Evolutionary conservation across 2,329 filamentous ascomycete genomes (phyloP).

Genomic region (Colletotrichum sidae): DNA sequence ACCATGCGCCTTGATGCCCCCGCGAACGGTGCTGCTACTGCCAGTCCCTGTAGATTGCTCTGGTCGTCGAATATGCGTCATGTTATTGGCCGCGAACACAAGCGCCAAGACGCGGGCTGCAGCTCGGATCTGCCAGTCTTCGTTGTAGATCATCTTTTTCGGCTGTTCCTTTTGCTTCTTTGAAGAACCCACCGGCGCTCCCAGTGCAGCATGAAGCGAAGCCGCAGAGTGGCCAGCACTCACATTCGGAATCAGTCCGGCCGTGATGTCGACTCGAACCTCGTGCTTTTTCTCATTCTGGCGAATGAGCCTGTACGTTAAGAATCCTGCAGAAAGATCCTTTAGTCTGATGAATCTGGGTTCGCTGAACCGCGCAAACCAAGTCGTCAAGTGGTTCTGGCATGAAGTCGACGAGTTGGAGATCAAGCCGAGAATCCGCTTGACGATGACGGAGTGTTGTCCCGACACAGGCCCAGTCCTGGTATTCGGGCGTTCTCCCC

Average conservation of each 20-base stretch:
- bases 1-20: conserved; percentile 62
- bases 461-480: conserved; percentile 63
- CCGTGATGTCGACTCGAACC: conserved; percentile 69
- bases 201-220: conserved; percentile 83
- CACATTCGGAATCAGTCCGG: conserved; percentile 79
- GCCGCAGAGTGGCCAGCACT: conserved; percentile 74
- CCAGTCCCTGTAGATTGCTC: conserved; percentile 40
- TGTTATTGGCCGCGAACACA: conserved; percentile 84
- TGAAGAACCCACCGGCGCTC: conserved; percentile 57
- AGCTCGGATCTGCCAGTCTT: conserved; percentile 91
- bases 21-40: conserved; percentile 46
- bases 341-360: conserved; percentile 78
- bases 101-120: conserved; percentile 84
- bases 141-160: conserved; percentile 73
- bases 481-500: conserved; percentile 37
- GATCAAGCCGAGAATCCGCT: conserved; percentile 83
- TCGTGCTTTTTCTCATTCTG: conserved; percentile 76
- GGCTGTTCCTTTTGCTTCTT: conserved; percentile 67
- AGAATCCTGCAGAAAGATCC: conserved; percentile 80
- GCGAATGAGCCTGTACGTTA: conserved; percentile 82
- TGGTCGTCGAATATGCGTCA: conserved; percentile 51
- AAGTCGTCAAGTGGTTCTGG: conserved; percentile 80
- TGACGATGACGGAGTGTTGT: conserved; percentile 85
- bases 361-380: conserved; percentile 80
- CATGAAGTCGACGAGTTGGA: conserved; percentile 81